phyloP scores from a whole-genome alignment of 306 rosid species.

The Senna tora region DNA sequence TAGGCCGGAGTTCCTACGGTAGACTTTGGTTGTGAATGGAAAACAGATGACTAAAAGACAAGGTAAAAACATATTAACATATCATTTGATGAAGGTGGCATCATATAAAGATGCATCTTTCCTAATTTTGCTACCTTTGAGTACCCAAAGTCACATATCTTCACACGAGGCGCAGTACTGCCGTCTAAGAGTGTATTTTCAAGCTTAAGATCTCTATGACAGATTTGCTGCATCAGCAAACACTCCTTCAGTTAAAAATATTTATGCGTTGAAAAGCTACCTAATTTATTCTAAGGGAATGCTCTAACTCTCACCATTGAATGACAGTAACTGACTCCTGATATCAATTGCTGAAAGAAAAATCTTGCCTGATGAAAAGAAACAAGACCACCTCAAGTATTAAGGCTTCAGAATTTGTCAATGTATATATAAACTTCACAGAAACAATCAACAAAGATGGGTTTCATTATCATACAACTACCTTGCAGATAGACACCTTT shows the following conservation, averaged over 20 bases:
- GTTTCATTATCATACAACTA: not conserved
- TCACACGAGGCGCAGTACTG: conserved; percentile 73
- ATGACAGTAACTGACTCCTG: conserved; percentile 91
- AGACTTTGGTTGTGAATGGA: conserved; percentile 89
- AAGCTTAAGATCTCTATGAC: conserved; percentile 92
- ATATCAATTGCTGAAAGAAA: conserved; percentile 89
- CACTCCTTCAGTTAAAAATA: conserved; percentile 24
- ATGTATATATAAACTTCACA: not conserved
- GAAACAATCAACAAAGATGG: not conserved
- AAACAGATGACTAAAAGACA: conserved; percentile 63
- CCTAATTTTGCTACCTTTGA: conserved; percentile 66
- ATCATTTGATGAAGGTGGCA: not conserved
- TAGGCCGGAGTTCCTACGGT: conserved; percentile 91
- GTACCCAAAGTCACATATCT: conserved; percentile 88
- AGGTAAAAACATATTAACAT: conserved; percentile 40
- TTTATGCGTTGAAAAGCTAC: conserved; percentile 12
- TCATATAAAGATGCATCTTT: conserved; percentile 1
- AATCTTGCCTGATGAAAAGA: conserved; percentile 72
- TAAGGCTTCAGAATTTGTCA: conserved; percentile 5
- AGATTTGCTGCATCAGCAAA: conserved; percentile 65
- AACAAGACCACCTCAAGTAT: conserved; percentile 23
- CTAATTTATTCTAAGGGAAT: conserved; percentile 5
- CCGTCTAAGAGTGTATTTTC: conserved; percentile 86
- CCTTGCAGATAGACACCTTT: no score
- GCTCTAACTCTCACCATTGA: conserved; percentile 63